These are phyloP conservation scores for Agaricus bisporus DNA, from an alignment of 768 basidiomycete genomes.

Conservation along the genomic window DNA sequence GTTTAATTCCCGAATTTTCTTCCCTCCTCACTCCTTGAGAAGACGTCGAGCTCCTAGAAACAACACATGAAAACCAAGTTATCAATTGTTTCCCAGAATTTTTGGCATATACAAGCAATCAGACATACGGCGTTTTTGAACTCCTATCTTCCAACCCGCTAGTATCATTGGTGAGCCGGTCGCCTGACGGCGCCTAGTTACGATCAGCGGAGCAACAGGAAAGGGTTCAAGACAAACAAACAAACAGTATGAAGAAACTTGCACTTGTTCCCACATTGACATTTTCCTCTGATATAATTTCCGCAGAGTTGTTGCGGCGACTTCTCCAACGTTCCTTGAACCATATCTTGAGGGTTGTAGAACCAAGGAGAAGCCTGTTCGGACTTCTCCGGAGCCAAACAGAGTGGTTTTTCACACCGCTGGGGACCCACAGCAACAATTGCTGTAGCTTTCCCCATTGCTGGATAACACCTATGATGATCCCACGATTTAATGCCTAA, in stretches of 20 bases:
- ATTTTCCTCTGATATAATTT: neutral
- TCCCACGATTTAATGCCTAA: too few relatives aligned
- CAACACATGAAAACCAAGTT: neutral
- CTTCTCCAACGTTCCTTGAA: neutral
- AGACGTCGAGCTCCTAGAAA: neutral
- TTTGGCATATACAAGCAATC: neutral
- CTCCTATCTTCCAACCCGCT: neutral
- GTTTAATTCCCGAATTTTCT: neutral
- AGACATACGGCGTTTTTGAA: neutral
- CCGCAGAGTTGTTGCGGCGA: neutral
- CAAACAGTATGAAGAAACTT: slow-evolving; percentile 1
- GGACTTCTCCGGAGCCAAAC: too few relatives aligned
- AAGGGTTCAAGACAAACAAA: neutral
- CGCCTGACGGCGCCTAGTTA: neutral
- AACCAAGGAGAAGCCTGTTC: neutral
- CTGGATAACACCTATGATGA: too few relatives aligned
- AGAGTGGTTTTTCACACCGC: too few relatives aligned
- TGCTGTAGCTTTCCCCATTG: too few relatives aligned
- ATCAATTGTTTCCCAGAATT: neutral
- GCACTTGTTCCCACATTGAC: slow-evolving; percentile 5
- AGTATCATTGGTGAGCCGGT: neutral
- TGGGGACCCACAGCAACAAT: too few relatives aligned
- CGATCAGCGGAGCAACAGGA: neutral
- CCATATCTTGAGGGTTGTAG: slow-evolving; percentile 10
- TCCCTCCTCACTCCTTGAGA: neutral